These are phyloP conservation scores for Puccinia polysora DNA, from an alignment of 1,284 basidiomycete species.

Conservation along the genomic window DNA sequence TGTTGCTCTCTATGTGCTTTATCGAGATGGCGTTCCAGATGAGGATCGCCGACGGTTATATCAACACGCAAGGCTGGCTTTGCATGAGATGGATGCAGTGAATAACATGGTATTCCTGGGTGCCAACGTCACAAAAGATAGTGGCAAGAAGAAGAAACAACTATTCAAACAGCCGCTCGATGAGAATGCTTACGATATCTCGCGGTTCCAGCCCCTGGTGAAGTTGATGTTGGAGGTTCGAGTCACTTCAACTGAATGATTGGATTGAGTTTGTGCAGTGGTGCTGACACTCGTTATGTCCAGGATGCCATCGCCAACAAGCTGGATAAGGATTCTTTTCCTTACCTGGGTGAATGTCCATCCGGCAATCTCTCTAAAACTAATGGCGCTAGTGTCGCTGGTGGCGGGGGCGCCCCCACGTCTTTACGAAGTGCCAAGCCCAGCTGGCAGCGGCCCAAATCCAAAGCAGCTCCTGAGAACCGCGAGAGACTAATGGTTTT, in stretches of 20 bases:
- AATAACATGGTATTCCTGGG: conserved; percentile 82
- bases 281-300: neutral
- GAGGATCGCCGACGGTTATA: conserved; percentile 91
- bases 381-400: conserved; percentile 55
- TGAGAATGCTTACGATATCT: conserved; percentile 92
- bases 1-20: conserved; percentile 91
- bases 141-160: conserved; percentile 33
- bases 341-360: conserved; percentile 84
- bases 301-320: conserved; percentile 72
- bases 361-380: conserved; percentile 57
- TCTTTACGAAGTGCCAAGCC: conserved; percentile 42
- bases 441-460: conserved; percentile 39
- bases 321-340: conserved; percentile 75
- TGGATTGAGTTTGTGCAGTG: neutral
- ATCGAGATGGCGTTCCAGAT: conserved; percentile 93
- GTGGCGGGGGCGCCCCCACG: conserved; percentile 56
- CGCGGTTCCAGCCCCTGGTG: conserved; percentile 82
- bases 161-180: conserved; percentile 61
- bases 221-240: conserved; percentile 68
- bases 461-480: conserved; percentile 18
- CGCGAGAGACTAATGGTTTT: conserved; percentile 84
- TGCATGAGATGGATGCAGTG: conserved; percentile 89
- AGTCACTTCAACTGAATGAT: neutral
- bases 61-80: conserved; percentile 85
- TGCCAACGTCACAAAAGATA: conserved; percentile 69